Evolutionary conservation across 2,329 filamentous ascomycete genomes (phyloP), one percentile per base, ranked within the genome.

Genomic region (Ceratocystis huliohia): DNA sequence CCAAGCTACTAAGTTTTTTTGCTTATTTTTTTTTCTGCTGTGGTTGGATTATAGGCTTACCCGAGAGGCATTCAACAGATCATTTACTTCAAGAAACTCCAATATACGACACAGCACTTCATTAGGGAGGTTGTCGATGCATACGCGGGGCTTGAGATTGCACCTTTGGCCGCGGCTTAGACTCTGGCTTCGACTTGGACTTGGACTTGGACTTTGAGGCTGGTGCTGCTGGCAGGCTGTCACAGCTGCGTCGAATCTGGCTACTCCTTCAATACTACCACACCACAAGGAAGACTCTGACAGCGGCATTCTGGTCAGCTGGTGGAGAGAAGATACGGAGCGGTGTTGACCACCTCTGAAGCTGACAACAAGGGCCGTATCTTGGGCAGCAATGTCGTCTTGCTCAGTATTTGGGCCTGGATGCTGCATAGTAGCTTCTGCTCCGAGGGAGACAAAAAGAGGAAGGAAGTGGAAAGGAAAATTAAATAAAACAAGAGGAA

Each of bases 81-180:
- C 83, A 71, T 76, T 77, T 59, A 85, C 81, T 69, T 85, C 83
- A 66, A 85, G 74, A 70, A 80, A 82, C 65, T 78, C 76, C 69
- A 84, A 74, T 53, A 85, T 81, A 66, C 82, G 78, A 69, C 81
- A 77, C 65, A 85, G 73, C 33, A 85, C 73, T 73, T 85, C 83
- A 72, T 81, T 84, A 28, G 83, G 83, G 61, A 85, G 74, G 53
- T 74, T 72, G 10, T 64, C 25, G 53, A 65, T 57, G 53, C 37
- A 61, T 59, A 59, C 13, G 30, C 56, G 56, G 28, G 56, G 56
- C 28, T 59, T 59, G 28, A 4, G 17, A 30, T 59, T 15, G 30
- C 33, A 17, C 7, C 6, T n/a, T 33, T 37, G 56, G 28, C 56
- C 17, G 7, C 22, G 28, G 15, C 56, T n/a, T 37, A 33, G 56